phyloP scores from a whole-genome alignment of 2,329 filamentous ascomycete genomes.

The Aspergillus alliaceus region DNA sequence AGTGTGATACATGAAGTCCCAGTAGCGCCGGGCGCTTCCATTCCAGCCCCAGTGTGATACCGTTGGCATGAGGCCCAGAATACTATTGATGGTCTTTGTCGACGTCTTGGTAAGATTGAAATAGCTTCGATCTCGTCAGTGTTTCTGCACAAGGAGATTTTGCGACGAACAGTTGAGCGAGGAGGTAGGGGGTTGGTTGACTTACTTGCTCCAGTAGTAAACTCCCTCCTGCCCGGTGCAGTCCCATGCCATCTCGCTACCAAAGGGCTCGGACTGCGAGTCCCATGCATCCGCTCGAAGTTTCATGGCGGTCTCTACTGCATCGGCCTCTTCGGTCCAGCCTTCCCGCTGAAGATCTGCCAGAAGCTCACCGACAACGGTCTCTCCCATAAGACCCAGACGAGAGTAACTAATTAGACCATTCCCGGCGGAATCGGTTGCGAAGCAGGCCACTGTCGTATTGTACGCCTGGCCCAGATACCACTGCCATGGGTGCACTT shows the following conservation, averaged over 20 bases:
- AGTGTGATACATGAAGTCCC: conserved; percentile 52
- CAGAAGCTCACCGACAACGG: conserved; percentile 56
- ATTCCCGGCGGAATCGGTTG: conserved; percentile 42
- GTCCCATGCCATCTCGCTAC: conserved; percentile 64
- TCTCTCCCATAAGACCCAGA: conserved; percentile 59
- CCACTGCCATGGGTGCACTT: conserved; percentile 51
- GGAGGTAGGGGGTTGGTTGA: neutral
- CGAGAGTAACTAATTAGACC: conserved; percentile 25
- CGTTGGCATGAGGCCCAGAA: conserved; percentile 58
- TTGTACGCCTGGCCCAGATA: conserved; percentile 57
- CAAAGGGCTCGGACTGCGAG: conserved; percentile 54
- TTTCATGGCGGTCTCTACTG: conserved; percentile 50
- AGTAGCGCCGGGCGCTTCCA: conserved; percentile 61
- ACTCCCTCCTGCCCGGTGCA: conserved; percentile 63
- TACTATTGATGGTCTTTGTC: conserved; percentile 55
- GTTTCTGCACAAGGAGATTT: neutral
- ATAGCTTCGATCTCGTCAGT: conserved; percentile 30
- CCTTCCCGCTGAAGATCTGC: conserved; percentile 53
- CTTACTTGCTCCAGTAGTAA: conserved; percentile 57
- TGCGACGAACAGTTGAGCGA: neutral
- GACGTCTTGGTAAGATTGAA: conserved; percentile 51
- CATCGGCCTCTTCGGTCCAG: conserved; percentile 38
- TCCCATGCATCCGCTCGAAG: conserved; percentile 53
- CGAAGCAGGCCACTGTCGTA: conserved; percentile 40
- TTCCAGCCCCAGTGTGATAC: conserved; percentile 65